Conservation (phyloP, 1,139 yeast genomes). For the Pneumocystis oryctolagi region DNA sequence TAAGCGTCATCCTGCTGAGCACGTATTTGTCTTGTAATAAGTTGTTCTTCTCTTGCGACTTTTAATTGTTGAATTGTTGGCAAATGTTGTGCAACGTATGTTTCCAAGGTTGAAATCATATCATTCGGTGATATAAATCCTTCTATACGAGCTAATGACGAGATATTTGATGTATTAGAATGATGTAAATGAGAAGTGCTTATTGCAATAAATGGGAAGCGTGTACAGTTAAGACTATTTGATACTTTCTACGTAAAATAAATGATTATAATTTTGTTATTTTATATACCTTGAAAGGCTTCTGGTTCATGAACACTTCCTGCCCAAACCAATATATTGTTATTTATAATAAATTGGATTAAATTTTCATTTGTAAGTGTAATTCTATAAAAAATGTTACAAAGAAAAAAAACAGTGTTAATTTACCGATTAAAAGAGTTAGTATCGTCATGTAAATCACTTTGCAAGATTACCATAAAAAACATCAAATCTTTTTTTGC, state of each 20-base stretch:
- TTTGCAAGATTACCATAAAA: conserved; percentile 58
- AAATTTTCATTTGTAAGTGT: conserved; percentile 43
- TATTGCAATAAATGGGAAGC: conserved; percentile 69
- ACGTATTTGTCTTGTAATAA: conserved; percentile 44
- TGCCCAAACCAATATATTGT: conserved; percentile 62
- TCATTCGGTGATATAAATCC: conserved; percentile 31
- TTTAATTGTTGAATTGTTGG: conserved; percentile 26
- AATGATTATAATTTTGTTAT: background rate
- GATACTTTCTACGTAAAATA: conserved; percentile 32
- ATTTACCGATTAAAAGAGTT: conserved; percentile 32
- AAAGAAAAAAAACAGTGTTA: background rate
- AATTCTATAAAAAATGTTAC: conserved; percentile 17
- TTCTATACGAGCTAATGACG: conserved; percentile 51
- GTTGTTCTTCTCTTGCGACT: conserved; percentile 50
- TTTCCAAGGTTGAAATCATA: conserved; percentile 23
- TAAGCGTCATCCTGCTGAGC: conserved; percentile 70
- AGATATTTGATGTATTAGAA: conserved; percentile 29
- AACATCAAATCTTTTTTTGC: conserved; percentile 57
- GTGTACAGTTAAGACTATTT: conserved; percentile 54
- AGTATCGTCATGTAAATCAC: conserved; percentile 55
- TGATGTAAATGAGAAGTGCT: conserved; percentile 33
- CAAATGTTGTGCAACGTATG: conserved; percentile 15
- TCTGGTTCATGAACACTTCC: conserved; percentile 72
- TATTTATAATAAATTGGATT: conserved; percentile 35
- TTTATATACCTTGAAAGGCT: conserved; percentile 40